phyloP scores from a whole-genome alignment of 371 early-diverging fungal species.

The Mycotypha africana region DNA sequence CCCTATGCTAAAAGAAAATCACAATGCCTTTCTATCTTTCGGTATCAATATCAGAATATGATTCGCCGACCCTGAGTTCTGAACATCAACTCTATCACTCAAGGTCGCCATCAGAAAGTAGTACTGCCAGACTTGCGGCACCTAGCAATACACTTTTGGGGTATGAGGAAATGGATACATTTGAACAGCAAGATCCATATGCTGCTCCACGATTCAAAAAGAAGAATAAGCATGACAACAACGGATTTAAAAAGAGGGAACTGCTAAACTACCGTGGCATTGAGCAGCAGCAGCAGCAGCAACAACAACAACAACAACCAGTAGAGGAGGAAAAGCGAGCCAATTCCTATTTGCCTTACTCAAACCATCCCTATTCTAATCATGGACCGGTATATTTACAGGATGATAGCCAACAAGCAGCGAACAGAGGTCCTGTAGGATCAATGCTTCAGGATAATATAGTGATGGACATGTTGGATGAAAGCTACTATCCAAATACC shows the following conservation, averaged over 20 bases:
- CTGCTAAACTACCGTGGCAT: no score
- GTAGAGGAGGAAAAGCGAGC: conserved; percentile 19
- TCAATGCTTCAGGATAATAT: conserved; percentile 38
- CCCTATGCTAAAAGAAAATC: no score
- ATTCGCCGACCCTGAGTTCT: no score
- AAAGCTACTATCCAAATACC: not conserved
- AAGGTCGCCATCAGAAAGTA: conserved; percentile 37
- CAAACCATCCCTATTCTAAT: conserved; percentile 29
- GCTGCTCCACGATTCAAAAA: conserved; percentile 19
- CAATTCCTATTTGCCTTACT: conserved; percentile 42
- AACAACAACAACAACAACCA: not conserved
- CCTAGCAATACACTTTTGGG: not conserved
- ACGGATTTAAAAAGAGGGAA: no score
- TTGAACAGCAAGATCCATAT: conserved; percentile 30
- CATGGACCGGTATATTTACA: conserved; percentile 32
- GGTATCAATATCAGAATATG: no score
- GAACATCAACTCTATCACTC: conserved; percentile 20
- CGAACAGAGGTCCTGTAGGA: conserved; percentile 20
- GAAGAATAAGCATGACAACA: conserved; percentile 8
- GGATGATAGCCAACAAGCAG: conserved; percentile 13
- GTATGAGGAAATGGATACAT: not conserved
- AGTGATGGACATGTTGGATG: conserved; percentile 29
- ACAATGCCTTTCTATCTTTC: no score
- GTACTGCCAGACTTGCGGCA: conserved; percentile 24
- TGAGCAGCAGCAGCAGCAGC: no score